A percentile compares a stretch with the other conserved stretches of the same genome.
These are phyloP conservation scores for Ilex asprella DNA, from an alignment of 257 asterid species.

Conservation along the genomic window DNA sequence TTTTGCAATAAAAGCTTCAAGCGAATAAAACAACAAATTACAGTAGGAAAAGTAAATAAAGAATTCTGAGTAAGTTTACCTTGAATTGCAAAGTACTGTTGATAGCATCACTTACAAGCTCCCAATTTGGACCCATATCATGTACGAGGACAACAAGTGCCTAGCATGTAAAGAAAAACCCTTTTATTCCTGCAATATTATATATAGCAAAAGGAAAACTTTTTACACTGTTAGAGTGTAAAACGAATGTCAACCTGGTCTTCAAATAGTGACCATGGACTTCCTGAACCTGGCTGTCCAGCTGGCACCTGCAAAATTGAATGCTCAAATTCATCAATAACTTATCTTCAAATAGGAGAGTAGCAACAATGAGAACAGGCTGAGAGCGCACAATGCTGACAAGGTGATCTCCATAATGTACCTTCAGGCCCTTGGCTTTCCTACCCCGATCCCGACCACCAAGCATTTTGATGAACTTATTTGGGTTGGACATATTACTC, in stretches of 20 bases:
- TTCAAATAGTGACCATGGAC: conserved; percentile 83
- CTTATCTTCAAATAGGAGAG: neutral
- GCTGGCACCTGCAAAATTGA: conserved; percentile 51
- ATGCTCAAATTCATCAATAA: conserved; percentile 14
- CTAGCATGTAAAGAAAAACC: conserved; percentile 27
- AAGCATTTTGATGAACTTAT: conserved; percentile 60
- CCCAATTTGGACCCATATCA: conserved; percentile 98
- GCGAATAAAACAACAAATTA: conserved; percentile 6
- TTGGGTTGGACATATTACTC: conserved; percentile 78
- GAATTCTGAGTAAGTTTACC: conserved; percentile 36
- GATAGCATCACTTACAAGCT: conserved; percentile 91
- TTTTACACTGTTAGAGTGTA: neutral
- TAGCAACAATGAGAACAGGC: conserved; percentile 1
- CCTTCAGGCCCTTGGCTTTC: conserved; percentile 75
- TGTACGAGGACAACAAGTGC: conserved; percentile 96
- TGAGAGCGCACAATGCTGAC: neutral
- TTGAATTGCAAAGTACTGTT: conserved; percentile 83
- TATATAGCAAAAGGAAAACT: neutral
- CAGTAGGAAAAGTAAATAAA: conserved; percentile 3
- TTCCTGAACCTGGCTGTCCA: conserved; percentile 66
- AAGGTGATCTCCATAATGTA: conserved; percentile 24
- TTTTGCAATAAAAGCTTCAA: no score
- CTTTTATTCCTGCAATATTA: neutral
- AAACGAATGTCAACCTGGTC: conserved; percentile 57
- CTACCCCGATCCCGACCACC: conserved; percentile 85